A percentile compares a stretch with the other conserved stretches of the same genome.
Conservation (phyloP, 1,139 yeast genomes). For the Magnusiomyces paraingens region DNA sequence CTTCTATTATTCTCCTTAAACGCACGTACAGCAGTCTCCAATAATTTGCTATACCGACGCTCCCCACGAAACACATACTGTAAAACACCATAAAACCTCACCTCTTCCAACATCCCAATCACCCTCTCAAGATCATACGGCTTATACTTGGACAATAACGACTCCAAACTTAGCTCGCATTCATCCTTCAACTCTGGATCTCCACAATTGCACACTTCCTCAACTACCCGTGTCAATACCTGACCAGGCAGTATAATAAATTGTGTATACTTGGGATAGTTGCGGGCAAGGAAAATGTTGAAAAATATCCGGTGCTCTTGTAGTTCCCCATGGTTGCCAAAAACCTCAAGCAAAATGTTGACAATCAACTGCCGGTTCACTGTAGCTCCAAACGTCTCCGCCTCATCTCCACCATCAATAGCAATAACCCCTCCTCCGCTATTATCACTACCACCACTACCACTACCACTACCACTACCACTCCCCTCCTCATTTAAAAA, state of each 20-base stretch:
- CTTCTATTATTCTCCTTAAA: slow-evolving; percentile 14
- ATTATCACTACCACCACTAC: slow-evolving; percentile 21
- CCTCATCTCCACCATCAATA: slow-evolving; percentile 19
- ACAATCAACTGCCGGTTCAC: slow-evolving; percentile 60
- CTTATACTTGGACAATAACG: slow-evolving; percentile 55
- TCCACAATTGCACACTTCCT: slow-evolving; percentile 44
- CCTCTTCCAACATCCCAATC: slow-evolving; percentile 46
- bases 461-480: slow-evolving; percentile 13
- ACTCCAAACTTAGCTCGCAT: slow-evolving; percentile 66
- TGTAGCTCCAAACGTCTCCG: slow-evolving; percentile 28
- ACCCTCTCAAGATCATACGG: slow-evolving; percentile 46
- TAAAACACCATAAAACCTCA: slow-evolving; percentile 52
- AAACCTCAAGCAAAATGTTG: slow-evolving; percentile 54
- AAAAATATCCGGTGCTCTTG: slow-evolving; percentile 33
- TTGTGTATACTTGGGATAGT: slow-evolving; percentile 74
- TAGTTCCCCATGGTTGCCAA: slow-evolving; percentile 29
- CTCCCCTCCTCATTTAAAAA: slow-evolving; percentile 42
- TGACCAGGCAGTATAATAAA: slow-evolving; percentile 65
- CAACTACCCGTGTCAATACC: slow-evolving; percentile 43
- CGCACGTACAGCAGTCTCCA: slow-evolving; percentile 38
- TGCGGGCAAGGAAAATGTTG: slow-evolving; percentile 65
- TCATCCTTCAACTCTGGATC: slow-evolving; percentile 44
- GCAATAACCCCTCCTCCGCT: background rate
- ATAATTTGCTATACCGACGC: slow-evolving; percentile 46
- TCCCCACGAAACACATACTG: slow-evolving; percentile 51